Evolutionary conservation across 306 rosid genomes (phyloP).

Genomic region (Vicia faba): DNA sequence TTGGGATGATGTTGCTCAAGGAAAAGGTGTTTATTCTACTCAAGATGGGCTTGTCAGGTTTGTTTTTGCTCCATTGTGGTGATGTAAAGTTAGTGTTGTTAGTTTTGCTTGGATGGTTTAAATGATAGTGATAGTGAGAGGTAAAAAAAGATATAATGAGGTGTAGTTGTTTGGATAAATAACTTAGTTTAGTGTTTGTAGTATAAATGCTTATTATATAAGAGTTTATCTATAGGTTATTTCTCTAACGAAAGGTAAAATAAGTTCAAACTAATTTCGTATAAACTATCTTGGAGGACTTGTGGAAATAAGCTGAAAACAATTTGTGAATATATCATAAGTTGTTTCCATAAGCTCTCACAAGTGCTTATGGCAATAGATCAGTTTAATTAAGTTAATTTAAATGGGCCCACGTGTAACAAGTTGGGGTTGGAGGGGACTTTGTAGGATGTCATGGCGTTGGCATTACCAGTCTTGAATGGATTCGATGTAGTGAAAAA

Average conservation of each 20-base stretch:
- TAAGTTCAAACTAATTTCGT: background rate
- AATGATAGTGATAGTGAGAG: background rate
- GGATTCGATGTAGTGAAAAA: background rate
- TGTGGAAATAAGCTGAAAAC: background rate
- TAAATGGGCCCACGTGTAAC: background rate
- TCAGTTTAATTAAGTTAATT: background rate
- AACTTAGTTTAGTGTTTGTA: background rate
- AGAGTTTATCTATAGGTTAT: background rate
- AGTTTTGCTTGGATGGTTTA: background rate
- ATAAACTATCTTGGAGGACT: background rate
- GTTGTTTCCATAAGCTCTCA: background rate
- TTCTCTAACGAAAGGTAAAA: background rate
- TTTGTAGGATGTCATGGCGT: slow-evolving; percentile 3
- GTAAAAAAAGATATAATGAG: slow-evolving; percentile 11
- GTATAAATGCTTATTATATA: background rate
- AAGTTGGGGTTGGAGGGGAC: background rate
- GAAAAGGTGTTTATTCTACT: slow-evolving; percentile 83
- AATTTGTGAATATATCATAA: background rate
- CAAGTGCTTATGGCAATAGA: background rate
- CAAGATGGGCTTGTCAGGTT: slow-evolving; percentile 79
- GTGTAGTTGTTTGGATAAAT: slow-evolving; percentile 2
- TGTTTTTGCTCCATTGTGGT: slow-evolving; percentile 37
- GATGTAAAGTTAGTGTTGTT: background rate
- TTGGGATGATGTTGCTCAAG: slow-evolving; percentile 99
- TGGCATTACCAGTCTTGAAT: background rate